These are phyloP conservation scores for Mortierella sp. DNA, from an alignment of 371 early-diverging fungal genomes.

Conservation along the genomic window DNA sequence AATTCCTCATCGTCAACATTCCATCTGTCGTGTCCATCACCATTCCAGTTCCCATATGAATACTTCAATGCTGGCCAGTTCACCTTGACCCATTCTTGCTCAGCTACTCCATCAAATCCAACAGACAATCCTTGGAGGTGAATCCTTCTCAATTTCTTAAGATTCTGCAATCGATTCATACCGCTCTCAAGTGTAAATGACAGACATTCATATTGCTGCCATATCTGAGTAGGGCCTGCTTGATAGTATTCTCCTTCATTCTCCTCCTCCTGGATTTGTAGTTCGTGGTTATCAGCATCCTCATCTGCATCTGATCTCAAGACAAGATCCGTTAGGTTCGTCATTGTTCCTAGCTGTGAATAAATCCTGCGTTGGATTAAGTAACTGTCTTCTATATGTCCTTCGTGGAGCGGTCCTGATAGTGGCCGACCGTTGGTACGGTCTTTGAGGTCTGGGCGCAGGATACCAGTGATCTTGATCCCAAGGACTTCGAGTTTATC, in stretches of 20 bases:
- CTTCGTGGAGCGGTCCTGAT: constrained; percentile 2
- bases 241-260: not conserved
- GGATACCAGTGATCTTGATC: constrained; percentile 9
- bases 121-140: constrained; percentile 3
- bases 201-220: not conserved
- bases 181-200: constrained; percentile 4
- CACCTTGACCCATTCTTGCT: constrained; percentile 10
- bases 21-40: too few relatives aligned
- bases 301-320: not conserved
- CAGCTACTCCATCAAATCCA: not conserved
- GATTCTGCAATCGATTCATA: not conserved
- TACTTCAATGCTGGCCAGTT: constrained; percentile 7
- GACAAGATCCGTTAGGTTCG: not conserved
- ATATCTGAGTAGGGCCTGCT: not conserved
- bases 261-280: not conserved
- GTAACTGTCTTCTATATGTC: constrained; percentile 4
- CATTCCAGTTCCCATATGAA: not conserved
- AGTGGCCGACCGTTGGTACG: constrained; percentile 12
- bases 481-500: not conserved
- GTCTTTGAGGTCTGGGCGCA: constrained; percentile 2
- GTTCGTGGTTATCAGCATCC: not conserved
- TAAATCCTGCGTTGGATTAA: constrained; percentile 7
- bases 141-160: not conserved
- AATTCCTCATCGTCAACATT: too few relatives aligned
- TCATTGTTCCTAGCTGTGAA: constrained; percentile 5